Evolutionary conservation across 768 basidiomycete species (phyloP), one percentile per base, ranked within the genome.

Genomic region (Macrolepiota albuminosa): DNA sequence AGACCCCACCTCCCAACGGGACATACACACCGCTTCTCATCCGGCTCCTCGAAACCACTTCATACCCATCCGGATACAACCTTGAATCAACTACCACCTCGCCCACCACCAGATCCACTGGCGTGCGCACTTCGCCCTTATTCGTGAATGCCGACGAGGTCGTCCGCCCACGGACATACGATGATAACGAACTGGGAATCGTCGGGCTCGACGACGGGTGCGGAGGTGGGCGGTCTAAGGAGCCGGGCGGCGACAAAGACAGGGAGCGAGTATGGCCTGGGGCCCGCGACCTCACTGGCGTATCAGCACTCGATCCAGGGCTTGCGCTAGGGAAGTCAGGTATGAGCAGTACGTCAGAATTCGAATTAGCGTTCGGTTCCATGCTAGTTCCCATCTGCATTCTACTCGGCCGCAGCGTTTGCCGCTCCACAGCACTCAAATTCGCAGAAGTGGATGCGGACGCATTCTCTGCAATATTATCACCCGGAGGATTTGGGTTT

Each of bases 71-170:
- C 0, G 88, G 84, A 72, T 90, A 94, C 59, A 91, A 75, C 70
- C 88, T 89, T 57, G 89, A 85, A 72, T 95, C 92, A 31, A 93
- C 79, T 31, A 93, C 82, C 34, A 94, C 68, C 72, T 96, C 94
- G 2, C 83, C 83, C 18, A 94, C 83, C 21, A 93, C 72, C 49
- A 93, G 72, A 69, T 96, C 92, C 54, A 81, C 79, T n/a, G 78
- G 73, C 47, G 80, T 77, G 57, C 78, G 80, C 59, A 87, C 78
- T 65, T 86, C 86, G 43, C 84, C 85, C 52, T 84, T 85, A 49
- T 78, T 58, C 3, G 82, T 86, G 66, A 89, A 88, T 34, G 81
- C 83, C 9, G 86, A 84, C 16, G 83, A 78, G 4, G 83, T 78
- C 10, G 81, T 70, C 2, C 80, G 71, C 31, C 76, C 76, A 34